phyloP scores from a whole-genome alignment of 768 basidiomycete genomes.

The Strobilomyces confusus region DNA sequence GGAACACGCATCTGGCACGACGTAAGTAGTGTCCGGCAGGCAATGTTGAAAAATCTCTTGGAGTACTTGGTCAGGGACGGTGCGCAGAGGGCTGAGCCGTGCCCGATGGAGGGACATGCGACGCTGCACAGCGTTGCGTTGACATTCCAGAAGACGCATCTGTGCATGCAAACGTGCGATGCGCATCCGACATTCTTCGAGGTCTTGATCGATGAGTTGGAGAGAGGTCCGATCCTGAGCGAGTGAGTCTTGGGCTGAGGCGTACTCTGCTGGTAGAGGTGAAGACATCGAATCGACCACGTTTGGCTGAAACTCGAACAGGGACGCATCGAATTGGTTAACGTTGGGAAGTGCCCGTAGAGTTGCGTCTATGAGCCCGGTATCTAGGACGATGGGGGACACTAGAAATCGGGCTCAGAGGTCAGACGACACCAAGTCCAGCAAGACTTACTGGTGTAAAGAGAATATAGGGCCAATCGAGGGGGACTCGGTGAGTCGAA shows the following conservation, averaged over 20 bases:
- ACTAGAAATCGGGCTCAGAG: conserved; percentile 1
- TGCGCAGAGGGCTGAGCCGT: conserved; percentile 27
- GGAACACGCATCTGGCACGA: conserved; percentile 16
- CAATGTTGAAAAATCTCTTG: conserved; percentile 31
- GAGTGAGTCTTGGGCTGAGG: conserved; percentile 19
- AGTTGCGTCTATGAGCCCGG: not conserved
- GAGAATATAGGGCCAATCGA: not conserved
- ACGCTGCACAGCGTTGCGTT: conserved; percentile 15
- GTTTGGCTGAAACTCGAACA: conserved; percentile 3
- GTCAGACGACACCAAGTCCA: not conserved
- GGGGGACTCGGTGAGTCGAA: no score
- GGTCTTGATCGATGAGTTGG: conserved; percentile 11
- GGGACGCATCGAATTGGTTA: not conserved
- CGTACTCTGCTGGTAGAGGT: conserved; percentile 17
- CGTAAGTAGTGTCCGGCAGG: conserved; percentile 20
- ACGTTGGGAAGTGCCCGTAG: not conserved
- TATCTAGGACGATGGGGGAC: conserved; percentile 1
- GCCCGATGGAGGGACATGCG: conserved; percentile 23
- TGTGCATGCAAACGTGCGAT: conserved; percentile 13
- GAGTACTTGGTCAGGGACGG: conserved; percentile 30
- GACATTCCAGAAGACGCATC: conserved; percentile 16
- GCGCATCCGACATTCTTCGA: conserved; percentile 16
- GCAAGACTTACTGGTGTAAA: conserved; percentile 6
- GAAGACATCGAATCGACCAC: conserved; percentile 23
- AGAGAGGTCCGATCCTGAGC: conserved; percentile 15